Percentiles rank a stretch among this genome's conserved stretches.
phyloP scores from a whole-genome alignment of 2,329 filamentous ascomycete species.

The Penicillium sp. region DNA sequence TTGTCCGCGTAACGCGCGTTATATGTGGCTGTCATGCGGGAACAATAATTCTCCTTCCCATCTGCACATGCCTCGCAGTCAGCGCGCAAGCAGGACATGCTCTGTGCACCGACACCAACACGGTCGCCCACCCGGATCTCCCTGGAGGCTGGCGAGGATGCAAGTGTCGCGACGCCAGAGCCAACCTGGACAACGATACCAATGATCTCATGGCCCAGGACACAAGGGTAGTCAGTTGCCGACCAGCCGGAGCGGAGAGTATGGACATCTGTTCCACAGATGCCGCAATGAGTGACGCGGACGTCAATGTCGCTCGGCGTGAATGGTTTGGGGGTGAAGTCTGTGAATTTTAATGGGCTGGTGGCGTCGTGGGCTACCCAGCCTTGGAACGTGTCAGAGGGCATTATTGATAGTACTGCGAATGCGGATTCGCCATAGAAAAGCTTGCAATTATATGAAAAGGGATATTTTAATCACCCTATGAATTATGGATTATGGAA shows the following conservation, averaged over 20 bases:
- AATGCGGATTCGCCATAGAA: too few species aligned
- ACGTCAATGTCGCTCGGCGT: constrained; percentile 65
- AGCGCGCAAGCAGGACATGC: constrained; percentile 47
- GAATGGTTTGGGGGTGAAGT: constrained; percentile 39
- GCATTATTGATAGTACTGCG: neutral
- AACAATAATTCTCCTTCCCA: constrained; percentile 39
- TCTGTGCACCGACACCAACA: constrained; percentile 61
- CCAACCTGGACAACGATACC: constrained; percentile 56
- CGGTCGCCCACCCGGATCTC: constrained; percentile 58
- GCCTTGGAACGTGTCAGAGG: constrained; percentile 33
- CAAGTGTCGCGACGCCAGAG: constrained; percentile 25
- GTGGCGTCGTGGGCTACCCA: constrained; percentile 37
- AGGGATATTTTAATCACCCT: too few species aligned
- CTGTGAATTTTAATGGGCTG: constrained; percentile 28
- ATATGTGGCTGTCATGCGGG: constrained; percentile 34
- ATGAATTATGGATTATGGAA: too few species aligned
- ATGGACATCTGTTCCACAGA: constrained; percentile 63
- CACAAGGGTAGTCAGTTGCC: constrained; percentile 43
- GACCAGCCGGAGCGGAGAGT: constrained; percentile 51
- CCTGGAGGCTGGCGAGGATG: neutral
- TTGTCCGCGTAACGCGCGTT: constrained; percentile 33
- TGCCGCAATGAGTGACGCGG: constrained; percentile 61
- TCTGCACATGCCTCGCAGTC: constrained; percentile 41
- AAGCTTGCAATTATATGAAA: too few species aligned
- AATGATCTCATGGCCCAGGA: constrained; percentile 64